Percentiles rank a stretch among this genome's conserved stretches.
Conservation (phyloP, 1,284 basidiomycete species). For the Stygiomarasmius scandens region DNA sequence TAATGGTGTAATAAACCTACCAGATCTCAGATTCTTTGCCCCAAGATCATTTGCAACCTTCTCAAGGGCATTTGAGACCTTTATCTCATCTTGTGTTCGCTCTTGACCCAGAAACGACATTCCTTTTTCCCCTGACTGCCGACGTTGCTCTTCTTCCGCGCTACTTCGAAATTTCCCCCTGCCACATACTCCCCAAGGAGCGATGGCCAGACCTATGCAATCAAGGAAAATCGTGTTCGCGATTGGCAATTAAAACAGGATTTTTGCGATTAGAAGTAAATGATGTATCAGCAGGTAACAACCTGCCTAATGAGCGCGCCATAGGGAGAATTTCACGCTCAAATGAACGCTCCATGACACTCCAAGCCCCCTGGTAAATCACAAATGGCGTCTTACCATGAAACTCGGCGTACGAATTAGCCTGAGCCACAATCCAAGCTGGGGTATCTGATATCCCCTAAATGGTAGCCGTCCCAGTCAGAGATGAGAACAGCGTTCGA, state of each 20-base stretch:
- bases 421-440: conserved; percentile 40
- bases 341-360: conserved; percentile 46
- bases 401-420: conserved; percentile 40
- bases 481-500: too few relatives aligned
- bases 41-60: conserved; percentile 20
- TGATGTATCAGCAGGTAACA: too few relatives aligned
- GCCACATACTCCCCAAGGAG: conserved; percentile 33
- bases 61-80: conserved; percentile 6
- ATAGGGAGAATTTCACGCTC: conserved; percentile 60
- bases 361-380: conserved; percentile 60
- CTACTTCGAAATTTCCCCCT: conserved; percentile 37
- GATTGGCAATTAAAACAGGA: too few relatives aligned
- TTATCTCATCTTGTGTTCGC: conserved; percentile 25
- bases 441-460: conserved; percentile 42
- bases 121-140: conserved; percentile 27
- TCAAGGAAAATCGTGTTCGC: neutral
- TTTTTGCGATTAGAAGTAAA: too few relatives aligned
- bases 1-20: too few relatives aligned
- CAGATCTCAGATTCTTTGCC: conserved; percentile 30
- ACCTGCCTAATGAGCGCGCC: conserved; percentile 31
- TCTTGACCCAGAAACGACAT: conserved; percentile 31
- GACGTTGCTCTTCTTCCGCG: conserved; percentile 32
- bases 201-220: conserved; percentile 28
- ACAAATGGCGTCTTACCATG: conserved; percentile 51
- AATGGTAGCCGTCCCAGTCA: too few relatives aligned